Evolutionary conservation across 345 rosid genomes (phyloP).

Genomic region (Excoecaria cochinchinensis): DNA sequence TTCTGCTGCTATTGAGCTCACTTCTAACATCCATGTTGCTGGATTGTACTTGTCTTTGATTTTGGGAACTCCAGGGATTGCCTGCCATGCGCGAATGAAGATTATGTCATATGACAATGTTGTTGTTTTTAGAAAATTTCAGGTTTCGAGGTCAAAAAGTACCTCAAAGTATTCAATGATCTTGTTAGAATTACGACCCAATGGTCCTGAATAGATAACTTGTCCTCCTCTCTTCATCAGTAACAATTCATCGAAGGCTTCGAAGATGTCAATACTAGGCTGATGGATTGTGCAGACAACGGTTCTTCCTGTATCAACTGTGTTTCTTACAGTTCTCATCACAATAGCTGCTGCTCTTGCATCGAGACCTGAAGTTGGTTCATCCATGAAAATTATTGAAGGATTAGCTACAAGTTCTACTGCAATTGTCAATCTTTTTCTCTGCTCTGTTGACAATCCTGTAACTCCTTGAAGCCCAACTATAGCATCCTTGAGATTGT

Average conservation of each 20-base stretch:
- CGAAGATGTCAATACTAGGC: conserved; percentile 84
- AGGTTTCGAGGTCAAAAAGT: background rate
- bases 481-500: conserved; percentile 54
- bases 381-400: conserved; percentile 90
- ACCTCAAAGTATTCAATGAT: conserved; percentile 81
- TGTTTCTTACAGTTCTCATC: conserved; percentile 90
- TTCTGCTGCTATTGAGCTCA: conserved; percentile 76
- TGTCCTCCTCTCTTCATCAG: conserved; percentile 92
- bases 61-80: conserved; percentile 55
- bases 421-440: conserved; percentile 81
- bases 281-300: conserved; percentile 90
- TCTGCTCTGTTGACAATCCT: conserved; percentile 82
- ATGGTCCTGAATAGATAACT: conserved; percentile 69
- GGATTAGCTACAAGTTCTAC: conserved; percentile 84
- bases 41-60: conserved; percentile 76
- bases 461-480: conserved; percentile 71
- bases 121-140: background rate
- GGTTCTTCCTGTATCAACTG: conserved; percentile 84
- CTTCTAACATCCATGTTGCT: conserved; percentile 93
- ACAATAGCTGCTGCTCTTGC: conserved; percentile 90
- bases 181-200: conserved; percentile 62
- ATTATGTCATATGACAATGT: conserved; percentile 5
- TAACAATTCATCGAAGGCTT: conserved; percentile 81
- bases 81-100: conserved; percentile 24
- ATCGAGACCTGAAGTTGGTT: conserved; percentile 89